phyloP scores from a whole-genome alignment of 2,329 filamentous ascomycete genomes.

The Cytospora schulzeri region DNA sequence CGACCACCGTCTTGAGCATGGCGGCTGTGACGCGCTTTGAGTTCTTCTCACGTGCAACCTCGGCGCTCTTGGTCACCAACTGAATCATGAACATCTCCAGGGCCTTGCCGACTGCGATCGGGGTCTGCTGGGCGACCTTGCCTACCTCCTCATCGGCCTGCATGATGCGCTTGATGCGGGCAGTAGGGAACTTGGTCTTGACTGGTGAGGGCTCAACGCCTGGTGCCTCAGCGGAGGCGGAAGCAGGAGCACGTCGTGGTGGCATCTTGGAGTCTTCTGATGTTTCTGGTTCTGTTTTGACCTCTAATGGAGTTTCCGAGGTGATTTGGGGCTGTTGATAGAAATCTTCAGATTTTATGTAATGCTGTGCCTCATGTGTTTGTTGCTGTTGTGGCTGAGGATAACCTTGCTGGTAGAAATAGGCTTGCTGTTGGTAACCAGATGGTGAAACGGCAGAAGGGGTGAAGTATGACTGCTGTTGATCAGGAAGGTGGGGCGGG shows the following conservation, averaged over 20 bases:
- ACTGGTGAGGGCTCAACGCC: slow-evolving; percentile 69
- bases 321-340: slow-evolving; percentile 35
- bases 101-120: slow-evolving; percentile 92
- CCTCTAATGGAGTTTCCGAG: slow-evolving; percentile 30
- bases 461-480: slow-evolving; percentile 18
- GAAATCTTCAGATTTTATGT: slow-evolving; percentile 4
- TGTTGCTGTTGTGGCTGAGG: slow-evolving; percentile 16
- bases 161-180: slow-evolving; percentile 98
- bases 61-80: slow-evolving; percentile 84
- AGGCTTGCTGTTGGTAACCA: slow-evolving; percentile 16
- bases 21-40: slow-evolving; percentile 87
- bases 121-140: slow-evolving; percentile 96
- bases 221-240: slow-evolving; percentile 38
- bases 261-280: slow-evolving; percentile 39
- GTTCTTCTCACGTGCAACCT: slow-evolving; percentile 77
- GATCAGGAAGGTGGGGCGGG: slow-evolving; percentile 21
- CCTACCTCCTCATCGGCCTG: slow-evolving; percentile 98
- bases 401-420: slow-evolving; percentile 18
- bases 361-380: slow-evolving; percentile 14
- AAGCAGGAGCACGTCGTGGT: slow-evolving; percentile 38
- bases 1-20: slow-evolving; percentile 90
- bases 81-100: slow-evolving; percentile 98
- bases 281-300: slow-evolving; percentile 29
- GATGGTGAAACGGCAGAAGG: slow-evolving; percentile 5
- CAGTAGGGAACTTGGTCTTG: slow-evolving; percentile 94